These are phyloP conservation scores for Lepidium africanum DNA, from an alignment of 345 rosid species.

Conservation along the genomic window DNA sequence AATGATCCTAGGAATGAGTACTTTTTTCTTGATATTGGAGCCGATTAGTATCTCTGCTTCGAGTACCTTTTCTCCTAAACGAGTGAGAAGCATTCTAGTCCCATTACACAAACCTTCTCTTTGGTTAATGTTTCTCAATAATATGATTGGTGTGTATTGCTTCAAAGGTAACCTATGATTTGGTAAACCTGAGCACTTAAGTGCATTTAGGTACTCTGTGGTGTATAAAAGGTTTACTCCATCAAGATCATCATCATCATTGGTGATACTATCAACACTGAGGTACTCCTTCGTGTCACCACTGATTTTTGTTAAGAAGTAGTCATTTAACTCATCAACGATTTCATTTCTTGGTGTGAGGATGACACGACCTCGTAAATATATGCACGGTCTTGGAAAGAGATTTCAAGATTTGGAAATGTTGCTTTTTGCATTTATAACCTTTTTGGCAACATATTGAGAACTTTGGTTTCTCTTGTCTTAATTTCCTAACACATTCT, in stretches of 20 bases:
- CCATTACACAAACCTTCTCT: no score
- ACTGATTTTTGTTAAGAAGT: background rate
- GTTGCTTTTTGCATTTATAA: background rate
- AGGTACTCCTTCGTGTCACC: background rate
- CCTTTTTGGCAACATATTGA: no score
- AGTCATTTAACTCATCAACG: background rate
- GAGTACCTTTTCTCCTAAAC: no score
- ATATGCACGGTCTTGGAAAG: background rate
- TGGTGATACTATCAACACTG: background rate
- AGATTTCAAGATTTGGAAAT: background rate
- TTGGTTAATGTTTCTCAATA: no score
- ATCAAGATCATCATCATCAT: background rate
- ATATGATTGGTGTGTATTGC: background rate
- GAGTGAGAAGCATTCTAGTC: no score
- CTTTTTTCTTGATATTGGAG: no score
- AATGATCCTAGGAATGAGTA: no score
- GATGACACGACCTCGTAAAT: background rate
- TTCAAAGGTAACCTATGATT: background rate
- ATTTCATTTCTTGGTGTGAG: background rate
- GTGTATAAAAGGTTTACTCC: background rate
- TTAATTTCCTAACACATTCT: no score
- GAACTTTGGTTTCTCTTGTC: no score
- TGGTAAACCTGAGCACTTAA: background rate
- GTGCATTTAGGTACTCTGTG: background rate
- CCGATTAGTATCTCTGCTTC: no score